These are phyloP conservation scores for Aureobasidium sp. DNA, from an alignment of 2,329 filamentous ascomycete species.

Conservation along the genomic window DNA sequence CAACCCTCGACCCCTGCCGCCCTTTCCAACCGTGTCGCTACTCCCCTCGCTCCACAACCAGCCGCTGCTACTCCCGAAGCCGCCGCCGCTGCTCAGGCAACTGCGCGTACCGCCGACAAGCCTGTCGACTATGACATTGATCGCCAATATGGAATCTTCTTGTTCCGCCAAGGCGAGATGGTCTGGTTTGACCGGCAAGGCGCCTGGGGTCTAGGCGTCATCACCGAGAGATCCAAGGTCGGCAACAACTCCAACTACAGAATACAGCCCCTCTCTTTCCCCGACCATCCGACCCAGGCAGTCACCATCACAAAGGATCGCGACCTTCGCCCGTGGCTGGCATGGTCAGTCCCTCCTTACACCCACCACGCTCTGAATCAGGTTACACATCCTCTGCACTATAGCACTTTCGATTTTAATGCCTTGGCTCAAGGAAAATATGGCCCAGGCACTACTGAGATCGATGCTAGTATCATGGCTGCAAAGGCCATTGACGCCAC, in stretches of 20 bases:
- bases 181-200: constrained; percentile 49
- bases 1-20: constrained; percentile 9
- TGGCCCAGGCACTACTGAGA: constrained; percentile 43
- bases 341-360: constrained; percentile 50
- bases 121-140: constrained; percentile 45
- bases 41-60: constrained; percentile 19
- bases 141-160: constrained; percentile 39
- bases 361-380: constrained; percentile 40
- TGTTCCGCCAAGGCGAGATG: constrained; percentile 49
- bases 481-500: constrained; percentile 50
- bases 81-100: constrained; percentile 12
- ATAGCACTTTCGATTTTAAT: constrained; percentile 47
- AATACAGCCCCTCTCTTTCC: constrained; percentile 36
- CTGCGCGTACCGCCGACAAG: constrained; percentile 16
- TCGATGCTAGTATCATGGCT: constrained; percentile 52
- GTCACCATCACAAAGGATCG: constrained; percentile 40
- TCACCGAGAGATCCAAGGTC: constrained; percentile 40
- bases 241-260: constrained; percentile 22
- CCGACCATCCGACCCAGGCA: constrained; percentile 18
- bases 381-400: constrained; percentile 32
- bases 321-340: constrained; percentile 49
- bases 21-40: not conserved
- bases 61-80: constrained; percentile 18
- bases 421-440: constrained; percentile 36
- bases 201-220: constrained; percentile 49